phyloP scores from a whole-genome alignment of 768 basidiomycete genomes.

The Panaeolus cyanescens region DNA sequence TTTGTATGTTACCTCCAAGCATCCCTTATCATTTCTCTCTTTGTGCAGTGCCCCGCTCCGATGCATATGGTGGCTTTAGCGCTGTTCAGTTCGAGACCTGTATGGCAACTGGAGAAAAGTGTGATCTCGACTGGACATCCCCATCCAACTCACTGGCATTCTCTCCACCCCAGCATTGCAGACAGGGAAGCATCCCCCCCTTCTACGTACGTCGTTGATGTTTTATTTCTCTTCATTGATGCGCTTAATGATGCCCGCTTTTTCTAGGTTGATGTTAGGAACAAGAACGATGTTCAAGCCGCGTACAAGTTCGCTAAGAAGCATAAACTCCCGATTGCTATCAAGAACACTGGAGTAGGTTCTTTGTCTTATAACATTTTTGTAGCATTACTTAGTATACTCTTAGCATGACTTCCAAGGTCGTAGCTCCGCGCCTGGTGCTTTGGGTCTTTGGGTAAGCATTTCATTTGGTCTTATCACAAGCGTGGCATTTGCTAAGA shows the following conservation, averaged over 20 bases:
- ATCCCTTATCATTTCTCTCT: neutral
- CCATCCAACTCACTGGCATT: conserved; percentile 28
- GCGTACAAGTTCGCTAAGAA: conserved; percentile 45
- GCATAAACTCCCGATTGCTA: conserved; percentile 41
- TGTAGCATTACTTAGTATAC: neutral
- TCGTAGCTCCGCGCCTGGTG: conserved; percentile 44
- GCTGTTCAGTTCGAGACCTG: conserved; percentile 56
- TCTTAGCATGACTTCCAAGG: conserved; percentile 51
- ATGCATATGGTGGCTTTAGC: conserved; percentile 18
- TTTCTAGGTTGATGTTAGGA: conserved; percentile 42
- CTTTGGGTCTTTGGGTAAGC: conserved; percentile 48
- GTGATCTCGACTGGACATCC: conserved; percentile 44
- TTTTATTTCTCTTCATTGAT: neutral
- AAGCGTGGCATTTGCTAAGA: neutral
- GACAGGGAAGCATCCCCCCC: conserved; percentile 39
- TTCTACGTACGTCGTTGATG: conserved; percentile 33
- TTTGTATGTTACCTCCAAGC: neutral
- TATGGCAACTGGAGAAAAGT: conserved; percentile 44
- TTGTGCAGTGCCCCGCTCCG: conserved; percentile 13
- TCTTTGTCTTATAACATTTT: neutral
- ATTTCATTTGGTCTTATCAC: neutral
- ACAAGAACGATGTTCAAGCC: conserved; percentile 39
- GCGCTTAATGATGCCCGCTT: neutral
- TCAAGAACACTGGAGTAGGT: conserved; percentile 55
- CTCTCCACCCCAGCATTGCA: conserved; percentile 33